These are phyloP conservation scores for Trichosporon faecale DNA, from an alignment of 1,284 basidiomycete genomes.

Conservation along the genomic window DNA sequence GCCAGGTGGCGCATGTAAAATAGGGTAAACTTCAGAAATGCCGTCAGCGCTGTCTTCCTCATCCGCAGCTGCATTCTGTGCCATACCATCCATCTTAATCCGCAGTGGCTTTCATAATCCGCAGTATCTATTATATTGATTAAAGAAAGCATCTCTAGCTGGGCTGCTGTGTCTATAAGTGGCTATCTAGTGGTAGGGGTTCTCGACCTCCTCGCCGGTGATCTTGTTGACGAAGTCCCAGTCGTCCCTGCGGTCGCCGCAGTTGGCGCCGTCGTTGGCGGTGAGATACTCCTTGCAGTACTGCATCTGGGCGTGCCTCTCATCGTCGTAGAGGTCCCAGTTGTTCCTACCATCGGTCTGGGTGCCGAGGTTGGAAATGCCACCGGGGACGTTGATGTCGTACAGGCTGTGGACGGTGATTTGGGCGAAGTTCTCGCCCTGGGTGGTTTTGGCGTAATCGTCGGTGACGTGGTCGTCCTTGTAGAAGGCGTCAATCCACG, in stretches of 20 bases:
- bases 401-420: neutral
- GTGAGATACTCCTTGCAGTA: neutral
- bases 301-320: neutral
- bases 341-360: neutral
- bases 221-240: neutral
- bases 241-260: neutral
- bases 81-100: neutral
- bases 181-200: neutral
- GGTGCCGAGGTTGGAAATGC: neutral
- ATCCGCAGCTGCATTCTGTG: neutral
- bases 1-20: too few species aligned
- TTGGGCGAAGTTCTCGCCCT: neutral
- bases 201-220: neutral
- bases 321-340: neutral
- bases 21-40: too few species aligned
- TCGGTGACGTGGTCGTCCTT: neutral
- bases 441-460: neutral
- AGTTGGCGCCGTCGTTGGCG: neutral
- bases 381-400: neutral
- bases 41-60: too few species aligned
- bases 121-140: neutral
- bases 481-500: neutral
- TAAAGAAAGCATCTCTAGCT: neutral
- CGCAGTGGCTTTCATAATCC: neutral
- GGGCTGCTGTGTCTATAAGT: too few species aligned